Evolutionary conservation across 768 basidiomycete genomes (phyloP), one percentile per base, ranked within the genome.

Genomic region (Heimioporus sp.): DNA sequence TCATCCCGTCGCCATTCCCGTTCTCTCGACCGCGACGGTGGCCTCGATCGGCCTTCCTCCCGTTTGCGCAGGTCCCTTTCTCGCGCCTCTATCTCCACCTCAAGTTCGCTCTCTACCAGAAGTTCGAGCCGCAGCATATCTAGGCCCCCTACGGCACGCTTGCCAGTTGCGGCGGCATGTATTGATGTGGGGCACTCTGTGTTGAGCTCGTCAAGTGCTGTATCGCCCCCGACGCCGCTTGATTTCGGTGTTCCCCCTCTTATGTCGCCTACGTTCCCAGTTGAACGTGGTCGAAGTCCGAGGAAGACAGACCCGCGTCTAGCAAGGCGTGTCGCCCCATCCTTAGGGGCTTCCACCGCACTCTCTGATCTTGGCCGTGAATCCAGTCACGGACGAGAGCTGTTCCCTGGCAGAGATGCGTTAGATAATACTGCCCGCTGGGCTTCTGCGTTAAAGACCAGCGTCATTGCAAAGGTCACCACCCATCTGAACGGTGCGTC

Each of bases 21-120:
- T 19, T 67, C 74, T 32, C 60, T 65, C 39, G 55, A 55, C 43
- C 60, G 66, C 37, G 55, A 55, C 43, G 46, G 46, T 34, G 19
- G 46, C 32, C 48, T 54, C 38, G 55, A 54, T 39, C 44, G 34
- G 24, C 30, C 69, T 40, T 52, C 69, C 59, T 61, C 65, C 28
- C 69, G 64, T 38, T 66, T 68, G 2, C 66, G 73, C 49, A 74
- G 80, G 30, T 81, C 82, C 5, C 63, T 76, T 30, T 83, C 80
- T 12, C 70, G 80, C n/a, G 72, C 75, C 2, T 80, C 80, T 10
- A 65, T 72, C 15, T 64, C 70, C 2, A 69, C 69, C 31, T 73
- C 71, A 15, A 73, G 70, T 41, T 72, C 76, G 9, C 64, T 69
- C 5, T 73, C 74, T 10, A 65, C 68, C 7, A 65, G 73, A 38